Evolutionary conservation across 345 rosid genomes (phyloP), one percentile per base, ranked within the genome.

Genomic region (Garcia nutans): DNA sequence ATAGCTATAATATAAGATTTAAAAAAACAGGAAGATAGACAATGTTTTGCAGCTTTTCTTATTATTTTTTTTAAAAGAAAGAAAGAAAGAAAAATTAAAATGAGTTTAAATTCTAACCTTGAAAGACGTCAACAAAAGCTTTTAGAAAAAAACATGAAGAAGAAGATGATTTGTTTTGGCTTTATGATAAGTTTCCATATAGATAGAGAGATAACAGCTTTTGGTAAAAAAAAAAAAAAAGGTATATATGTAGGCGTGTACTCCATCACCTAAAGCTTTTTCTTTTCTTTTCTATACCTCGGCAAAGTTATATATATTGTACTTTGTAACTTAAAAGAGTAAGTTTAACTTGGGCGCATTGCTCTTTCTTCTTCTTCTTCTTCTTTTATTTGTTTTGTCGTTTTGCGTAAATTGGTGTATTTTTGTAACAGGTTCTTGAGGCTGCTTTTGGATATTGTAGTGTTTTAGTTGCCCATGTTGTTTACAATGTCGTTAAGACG

Each of bases 321-420:
- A 52, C 20, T 52, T 4, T 15, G 10, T 12, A 52, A 2, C 20
- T 52, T 52, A 52, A 52, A 52, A 52, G 56, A 52, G n/a, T 52
- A 12, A 13, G 2, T 52, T 52, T 52, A 52, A 13, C 20, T 52
- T 16, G n/a, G n/a, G n/a, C 6, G 6, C 17, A 10, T 52, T 52
- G 13, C 56, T 2, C 17, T 52, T 17, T 54, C 6, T 17, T 17
- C n/a, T 17, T 54, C 17, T 19, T 13, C 3, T 17, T 0, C 5
- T 16, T 54, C 5, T 17, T 54, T 52, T 52, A 15, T 17, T 24
- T 24, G 31, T 20, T 22, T 23, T 67, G 55, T 67, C 56, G 4
- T 67, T 67, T 66, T 22, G 17, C 26, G 56, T 28, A n/a, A 67
- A 67, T 67, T 67, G 3, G 70, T 5, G 8, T 66, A 31, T 66